Evolutionary conservation across 148 eudicot species (phyloP), one percentile per base, ranked within the genome.

Genomic region (Cornus controversa): DNA sequence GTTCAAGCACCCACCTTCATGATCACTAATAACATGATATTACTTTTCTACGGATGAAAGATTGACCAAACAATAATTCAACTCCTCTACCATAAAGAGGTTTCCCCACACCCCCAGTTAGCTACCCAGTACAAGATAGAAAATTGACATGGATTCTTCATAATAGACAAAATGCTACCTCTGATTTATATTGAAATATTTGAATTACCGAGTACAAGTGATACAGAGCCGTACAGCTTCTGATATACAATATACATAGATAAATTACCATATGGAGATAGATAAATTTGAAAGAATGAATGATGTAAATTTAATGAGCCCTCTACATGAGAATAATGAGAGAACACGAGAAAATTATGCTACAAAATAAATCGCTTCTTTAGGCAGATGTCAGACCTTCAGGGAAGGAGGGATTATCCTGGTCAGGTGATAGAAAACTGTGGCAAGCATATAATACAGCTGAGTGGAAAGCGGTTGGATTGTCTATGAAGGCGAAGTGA

Each of bases 361-460:
- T 47, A 29, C 9, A n/a, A 67, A 26, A 67, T 7, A 47, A 73
- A 20, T 42, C 31, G 16, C 34, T 45, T 13, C 64, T 63, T 84
- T 82, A 91, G 65, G 82, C 96, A 75, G 89, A 84, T 37, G 74
- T 76, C 71, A 96, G 81, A 76, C 93, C 94, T 83, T 89, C 91
- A 13, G 97, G 92, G n/a, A 93, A 82, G 28, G 93, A 65, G 64
- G 77, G 83, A 24, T 64, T 76, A 34, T 79, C 87, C n/a, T 89
- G 85, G 22, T 85, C 85, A 9, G 89, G 79, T 45, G 96, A 87
- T 23, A 96, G 80, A 77, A 82, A 87, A 84, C 84, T 89, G 68
- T 97, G 98, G 74, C 97, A 91, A 75, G 89, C 97, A 66, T 93
- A 81, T n/a, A 88, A 80, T 31, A 93, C 89, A 62, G 98, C 94